Percentiles rank a stretch among this genome's conserved stretches.
Conservation (phyloP, 768 basidiomycete genomes). For the Boletus subparvulus region DNA sequence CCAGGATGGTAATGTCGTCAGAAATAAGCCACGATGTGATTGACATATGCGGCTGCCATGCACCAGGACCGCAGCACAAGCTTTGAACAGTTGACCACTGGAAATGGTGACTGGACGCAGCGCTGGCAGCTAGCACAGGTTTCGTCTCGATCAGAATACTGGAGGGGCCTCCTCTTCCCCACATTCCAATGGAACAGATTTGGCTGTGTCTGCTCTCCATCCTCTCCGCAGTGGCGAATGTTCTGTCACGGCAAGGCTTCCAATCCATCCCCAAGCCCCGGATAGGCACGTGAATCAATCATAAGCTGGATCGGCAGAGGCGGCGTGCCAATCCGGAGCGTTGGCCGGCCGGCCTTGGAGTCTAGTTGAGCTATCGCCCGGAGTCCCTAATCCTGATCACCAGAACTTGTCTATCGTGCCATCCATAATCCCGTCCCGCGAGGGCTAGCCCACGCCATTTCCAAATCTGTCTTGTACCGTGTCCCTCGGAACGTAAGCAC, state of each 20-base stretch:
- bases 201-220: neutral
- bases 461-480: slow-evolving; percentile 10
- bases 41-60: neutral
- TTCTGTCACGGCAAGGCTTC: neutral
- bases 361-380: neutral
- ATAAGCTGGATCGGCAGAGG: neutral
- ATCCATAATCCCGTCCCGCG: neutral
- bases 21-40: neutral
- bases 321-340: neutral
- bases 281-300: slow-evolving; percentile 1
- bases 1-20: neutral
- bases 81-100: neutral
- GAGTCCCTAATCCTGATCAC: slow-evolving; percentile 1
- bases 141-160: neutral
- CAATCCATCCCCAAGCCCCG: neutral
- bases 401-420: neutral
- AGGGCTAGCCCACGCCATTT: neutral
- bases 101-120: neutral
- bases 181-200: neutral
- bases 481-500: slow-evolving; percentile 10
- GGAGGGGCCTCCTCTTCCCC: neutral
- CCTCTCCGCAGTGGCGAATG: neutral
- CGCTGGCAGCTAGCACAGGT: neutral
- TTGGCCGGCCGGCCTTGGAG: neutral
- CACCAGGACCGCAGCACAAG: slow-evolving; percentile 1